Conservation (phyloP, 495 filamentous ascomycete species). For the Penicillium antarcticum region DNA sequence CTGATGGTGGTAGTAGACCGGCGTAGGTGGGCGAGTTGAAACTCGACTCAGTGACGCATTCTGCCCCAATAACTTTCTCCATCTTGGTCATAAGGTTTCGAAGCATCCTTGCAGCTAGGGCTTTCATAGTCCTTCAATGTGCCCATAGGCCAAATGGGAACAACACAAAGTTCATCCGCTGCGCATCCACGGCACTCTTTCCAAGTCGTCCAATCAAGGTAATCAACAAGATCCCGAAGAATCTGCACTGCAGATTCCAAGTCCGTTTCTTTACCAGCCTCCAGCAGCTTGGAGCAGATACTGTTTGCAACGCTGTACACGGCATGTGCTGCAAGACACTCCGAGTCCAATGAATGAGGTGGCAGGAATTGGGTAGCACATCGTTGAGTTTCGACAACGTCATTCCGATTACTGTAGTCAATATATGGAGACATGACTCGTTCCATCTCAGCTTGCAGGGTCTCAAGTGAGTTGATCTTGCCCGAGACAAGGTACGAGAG, state of each 20-base stretch:
- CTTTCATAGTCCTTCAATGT: conserved; percentile 48
- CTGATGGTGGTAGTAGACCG: too few species aligned
- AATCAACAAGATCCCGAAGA: conserved; percentile 40
- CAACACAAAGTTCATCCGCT: conserved; percentile 59
- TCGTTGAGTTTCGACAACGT: conserved; percentile 32
- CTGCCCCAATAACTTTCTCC: conserved; percentile 40
- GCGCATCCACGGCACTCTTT: conserved; percentile 55
- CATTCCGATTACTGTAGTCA: conserved; percentile 39
- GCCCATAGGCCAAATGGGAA: conserved; percentile 65
- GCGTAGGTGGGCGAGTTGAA: too few species aligned
- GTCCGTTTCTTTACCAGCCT: conserved; percentile 28
- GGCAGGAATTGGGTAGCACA: conserved; percentile 51
- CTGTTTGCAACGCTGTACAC: conserved; percentile 42
- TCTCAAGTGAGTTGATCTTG: conserved; percentile 25
- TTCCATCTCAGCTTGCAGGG: conserved; percentile 44
- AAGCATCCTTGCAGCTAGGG: conserved; percentile 44
- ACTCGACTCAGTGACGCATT: conserved; percentile 1
- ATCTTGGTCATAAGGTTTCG: conserved; percentile 16
- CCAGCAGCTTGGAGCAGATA: conserved; percentile 51
- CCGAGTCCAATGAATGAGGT: not conserved
- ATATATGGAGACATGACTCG: conserved; percentile 48
- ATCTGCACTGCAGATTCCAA: conserved; percentile 20
- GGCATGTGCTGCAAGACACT: conserved; percentile 33
- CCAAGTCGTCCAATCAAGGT: conserved; percentile 60
- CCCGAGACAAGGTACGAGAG: conserved; percentile 46